Conservation (phyloP, 176 grass and related monocot genomes). For the Rhipidocladum racemiflorum region DNA sequence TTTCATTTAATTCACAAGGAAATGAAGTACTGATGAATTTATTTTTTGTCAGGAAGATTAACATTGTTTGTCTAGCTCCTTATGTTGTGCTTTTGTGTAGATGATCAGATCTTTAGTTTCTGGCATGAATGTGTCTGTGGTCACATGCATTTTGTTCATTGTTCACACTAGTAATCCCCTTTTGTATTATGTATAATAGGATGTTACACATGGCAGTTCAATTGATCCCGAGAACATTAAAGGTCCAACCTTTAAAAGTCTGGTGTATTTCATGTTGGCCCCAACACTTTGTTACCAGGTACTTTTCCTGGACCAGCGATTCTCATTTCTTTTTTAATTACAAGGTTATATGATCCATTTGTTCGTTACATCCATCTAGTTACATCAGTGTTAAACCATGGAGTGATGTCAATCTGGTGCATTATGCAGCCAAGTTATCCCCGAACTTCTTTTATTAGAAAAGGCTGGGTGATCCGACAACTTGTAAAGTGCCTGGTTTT, state of each 20-base stretch:
- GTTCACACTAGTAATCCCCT: neutral
- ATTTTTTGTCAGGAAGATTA: neutral
- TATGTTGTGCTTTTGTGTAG: neutral
- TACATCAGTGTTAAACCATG: neutral
- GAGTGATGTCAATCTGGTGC: slow-evolving; percentile 26
- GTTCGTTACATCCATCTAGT: neutral
- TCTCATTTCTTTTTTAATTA: neutral
- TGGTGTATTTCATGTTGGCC: slow-evolving; percentile 81
- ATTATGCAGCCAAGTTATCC: slow-evolving; percentile 84
- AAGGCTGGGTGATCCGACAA: slow-evolving; percentile 79
- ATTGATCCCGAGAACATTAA: slow-evolving; percentile 49
- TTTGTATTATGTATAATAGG: slow-evolving; percentile 40
- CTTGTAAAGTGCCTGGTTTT: slow-evolving; percentile 78
- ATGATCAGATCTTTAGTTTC: neutral
- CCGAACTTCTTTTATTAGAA: slow-evolving; percentile 64
- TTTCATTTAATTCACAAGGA: neutral
- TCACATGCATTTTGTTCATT: neutral
- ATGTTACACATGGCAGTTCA: slow-evolving; percentile 31
- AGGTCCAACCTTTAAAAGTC: slow-evolving; percentile 57
- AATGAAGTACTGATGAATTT: neutral
- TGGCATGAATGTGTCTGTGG: neutral
- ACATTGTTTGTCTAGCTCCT: slow-evolving; percentile 15
- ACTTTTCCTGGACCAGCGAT: slow-evolving; percentile 2
- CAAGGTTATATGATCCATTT: neutral
- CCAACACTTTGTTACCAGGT: slow-evolving; percentile 99